These are phyloP conservation scores for Trametes elegans DNA, from an alignment of 768 basidiomycete species.

Conservation along the genomic window DNA sequence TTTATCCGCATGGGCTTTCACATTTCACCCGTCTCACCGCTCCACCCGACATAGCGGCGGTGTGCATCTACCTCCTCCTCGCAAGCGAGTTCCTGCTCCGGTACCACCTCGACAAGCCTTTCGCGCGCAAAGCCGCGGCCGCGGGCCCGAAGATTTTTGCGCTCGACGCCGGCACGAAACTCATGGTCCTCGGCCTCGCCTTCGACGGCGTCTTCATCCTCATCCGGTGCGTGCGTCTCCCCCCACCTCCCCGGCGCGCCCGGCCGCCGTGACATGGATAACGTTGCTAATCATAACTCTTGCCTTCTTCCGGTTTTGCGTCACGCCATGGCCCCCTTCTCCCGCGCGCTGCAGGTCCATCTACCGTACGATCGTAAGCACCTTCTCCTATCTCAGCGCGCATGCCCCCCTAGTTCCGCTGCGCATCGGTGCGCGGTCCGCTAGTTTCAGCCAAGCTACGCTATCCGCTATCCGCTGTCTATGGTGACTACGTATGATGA, in stretches of 20 bases:
- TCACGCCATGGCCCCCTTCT: not conserved
- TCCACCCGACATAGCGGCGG: constrained; percentile 32
- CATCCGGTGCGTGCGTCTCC: constrained; percentile 49
- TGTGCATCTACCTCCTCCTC: constrained; percentile 40
- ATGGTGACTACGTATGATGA: too few relatives aligned
- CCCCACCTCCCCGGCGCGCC: too few relatives aligned
- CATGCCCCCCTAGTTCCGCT: not conserved
- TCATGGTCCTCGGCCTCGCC: constrained; percentile 34
- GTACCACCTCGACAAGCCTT: constrained; percentile 35
- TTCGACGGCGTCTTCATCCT: constrained; percentile 46
- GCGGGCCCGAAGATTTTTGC: constrained; percentile 9
- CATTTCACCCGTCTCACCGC: not conserved
- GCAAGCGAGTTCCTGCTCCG: constrained; percentile 46
- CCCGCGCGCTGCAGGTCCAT: constrained; percentile 34
- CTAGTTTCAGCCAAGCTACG: too few relatives aligned
- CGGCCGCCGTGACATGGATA: too few relatives aligned
- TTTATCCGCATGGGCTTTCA: not conserved
- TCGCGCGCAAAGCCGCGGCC: constrained; percentile 22
- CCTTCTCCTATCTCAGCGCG: too few relatives aligned
- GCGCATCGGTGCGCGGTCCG: too few relatives aligned
- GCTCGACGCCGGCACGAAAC: constrained; percentile 25
- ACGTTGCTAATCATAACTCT: too few relatives aligned
- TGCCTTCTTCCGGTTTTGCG: constrained; percentile 8
- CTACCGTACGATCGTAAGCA: constrained; percentile 42
- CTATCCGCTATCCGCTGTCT: too few relatives aligned